Evolutionary conservation across 352 stramenopile genomes (phyloP).

Genomic region (Phytophthora aleatoria): DNA sequence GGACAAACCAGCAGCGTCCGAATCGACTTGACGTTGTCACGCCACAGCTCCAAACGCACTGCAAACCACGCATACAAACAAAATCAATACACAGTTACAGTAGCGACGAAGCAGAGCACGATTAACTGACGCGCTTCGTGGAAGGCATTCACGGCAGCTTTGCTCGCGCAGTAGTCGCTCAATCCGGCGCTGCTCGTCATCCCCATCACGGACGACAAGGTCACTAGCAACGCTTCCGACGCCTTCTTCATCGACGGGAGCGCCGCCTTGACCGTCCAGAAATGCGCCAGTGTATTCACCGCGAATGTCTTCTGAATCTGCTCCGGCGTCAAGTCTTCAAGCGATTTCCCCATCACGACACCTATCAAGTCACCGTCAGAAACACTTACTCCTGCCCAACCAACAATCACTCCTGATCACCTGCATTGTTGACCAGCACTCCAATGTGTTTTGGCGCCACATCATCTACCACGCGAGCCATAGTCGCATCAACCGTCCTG

Average conservation of each 20-base stretch:
- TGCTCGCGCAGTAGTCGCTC: conserved; percentile 80
- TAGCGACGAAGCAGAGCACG: not conserved
- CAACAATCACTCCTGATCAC: conserved; percentile 9
- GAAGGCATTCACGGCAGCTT: conserved; percentile 75
- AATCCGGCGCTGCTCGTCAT: conserved; percentile 66
- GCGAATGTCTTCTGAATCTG: conserved; percentile 60
- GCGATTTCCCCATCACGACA: conserved; percentile 46
- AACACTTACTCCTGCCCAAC: not conserved
- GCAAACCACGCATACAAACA: not conserved
- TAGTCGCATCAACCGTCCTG: conserved; percentile 42
- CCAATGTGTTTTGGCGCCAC: conserved; percentile 52
- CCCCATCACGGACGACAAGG: conserved; percentile 82
- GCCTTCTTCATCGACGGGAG: conserved; percentile 71
- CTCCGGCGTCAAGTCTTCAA: conserved; percentile 44
- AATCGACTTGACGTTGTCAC: conserved; percentile 57
- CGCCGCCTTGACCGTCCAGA: conserved; percentile 68
- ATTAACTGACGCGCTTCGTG: conserved; percentile 55
- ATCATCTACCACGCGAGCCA: conserved; percentile 32
- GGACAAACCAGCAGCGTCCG: conserved; percentile 79
- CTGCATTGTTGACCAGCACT: conserved; percentile 69
- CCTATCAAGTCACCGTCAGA: conserved; percentile 22
- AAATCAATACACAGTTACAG: not conserved
- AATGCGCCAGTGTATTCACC: conserved; percentile 76
- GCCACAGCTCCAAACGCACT: conserved; percentile 83
- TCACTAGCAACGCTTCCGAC: conserved; percentile 57